Percentiles rank a stretch among this genome's conserved stretches.
Conservation (phyloP, 2,329 filamentous ascomycete species). For the Calonectria honghensis region DNA sequence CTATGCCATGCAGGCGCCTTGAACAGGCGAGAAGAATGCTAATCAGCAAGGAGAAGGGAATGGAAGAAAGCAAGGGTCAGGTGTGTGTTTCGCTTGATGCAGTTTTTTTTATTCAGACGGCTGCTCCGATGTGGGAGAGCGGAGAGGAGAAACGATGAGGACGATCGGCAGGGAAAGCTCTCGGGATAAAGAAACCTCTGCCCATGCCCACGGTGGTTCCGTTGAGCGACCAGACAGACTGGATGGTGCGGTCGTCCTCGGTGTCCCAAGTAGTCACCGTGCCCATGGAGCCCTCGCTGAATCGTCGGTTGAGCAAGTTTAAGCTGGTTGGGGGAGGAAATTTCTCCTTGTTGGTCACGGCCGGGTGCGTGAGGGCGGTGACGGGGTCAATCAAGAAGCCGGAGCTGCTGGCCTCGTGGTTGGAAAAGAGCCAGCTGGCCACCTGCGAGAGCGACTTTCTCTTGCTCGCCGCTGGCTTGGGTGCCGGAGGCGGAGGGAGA, state of each 20-base stretch:
- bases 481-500: background rate
- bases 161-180: background rate
- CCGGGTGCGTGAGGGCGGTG: constrained; percentile 2
- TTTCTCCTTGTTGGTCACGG: background rate
- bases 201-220: constrained; percentile 14
- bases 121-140: background rate
- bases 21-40: background rate
- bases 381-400: background rate
- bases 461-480: background rate
- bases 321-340: background rate
- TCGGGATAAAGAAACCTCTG: background rate
- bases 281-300: constrained; percentile 10
- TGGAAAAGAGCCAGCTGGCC: constrained; percentile 8
- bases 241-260: constrained; percentile 2
- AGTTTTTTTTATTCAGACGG: background rate
- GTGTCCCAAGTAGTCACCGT: background rate
- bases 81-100: background rate
- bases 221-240: constrained; percentile 15
- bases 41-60: background rate
- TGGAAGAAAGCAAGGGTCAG: background rate
- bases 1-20: constrained; percentile 16
- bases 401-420: background rate
- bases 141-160: background rate
- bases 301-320: background rate
- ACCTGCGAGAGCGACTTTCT: constrained; percentile 17